These are phyloP conservation scores for Tricharina praecox DNA, from an alignment of 495 filamentous ascomycete species.

Conservation along the genomic window DNA sequence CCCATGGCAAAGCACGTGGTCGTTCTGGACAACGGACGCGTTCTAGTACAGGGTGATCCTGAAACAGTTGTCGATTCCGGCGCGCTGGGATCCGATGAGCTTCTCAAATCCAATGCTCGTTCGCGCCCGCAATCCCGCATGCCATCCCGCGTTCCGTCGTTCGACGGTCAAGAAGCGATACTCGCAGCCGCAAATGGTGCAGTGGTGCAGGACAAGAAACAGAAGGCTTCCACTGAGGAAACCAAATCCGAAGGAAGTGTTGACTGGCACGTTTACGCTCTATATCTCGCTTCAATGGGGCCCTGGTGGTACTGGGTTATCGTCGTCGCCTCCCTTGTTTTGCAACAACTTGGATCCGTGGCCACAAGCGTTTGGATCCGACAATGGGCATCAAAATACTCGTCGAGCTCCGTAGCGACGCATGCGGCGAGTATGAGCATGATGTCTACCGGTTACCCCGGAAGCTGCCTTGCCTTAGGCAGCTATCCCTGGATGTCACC, in stretches of 20 bases:
- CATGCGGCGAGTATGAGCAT: conserved; percentile 4
- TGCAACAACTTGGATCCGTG: conserved; percentile 69
- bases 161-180: conserved; percentile 31
- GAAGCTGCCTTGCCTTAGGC: conserved; percentile 30
- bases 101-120: conserved; percentile 15
- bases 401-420: conserved; percentile 1
- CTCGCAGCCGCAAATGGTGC: conserved; percentile 29
- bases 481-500: conserved; percentile 20
- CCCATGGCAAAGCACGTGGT: conserved; percentile 66
- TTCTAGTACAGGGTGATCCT: conserved; percentile 57
- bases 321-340: conserved; percentile 52
- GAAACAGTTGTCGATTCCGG: conserved; percentile 67
- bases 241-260: conserved; percentile 68
- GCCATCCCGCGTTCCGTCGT: conserved; percentile 59
- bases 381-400: conserved; percentile 43
- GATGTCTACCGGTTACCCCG: conserved; percentile 20
- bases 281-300: conserved; percentile 82
- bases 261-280: conserved; percentile 62
- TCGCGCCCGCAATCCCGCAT: conserved; percentile 39
- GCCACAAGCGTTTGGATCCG: conserved; percentile 87
- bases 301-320: conserved; percentile 83
- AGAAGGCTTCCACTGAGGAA: conserved; percentile 42
- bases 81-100: conserved; percentile 60
- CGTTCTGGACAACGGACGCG: conserved; percentile 69
- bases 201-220: conserved; percentile 31